Conservation (phyloP, 2,329 filamentous ascomycete genomes). For the Colletotrichum brevisporum region DNA sequence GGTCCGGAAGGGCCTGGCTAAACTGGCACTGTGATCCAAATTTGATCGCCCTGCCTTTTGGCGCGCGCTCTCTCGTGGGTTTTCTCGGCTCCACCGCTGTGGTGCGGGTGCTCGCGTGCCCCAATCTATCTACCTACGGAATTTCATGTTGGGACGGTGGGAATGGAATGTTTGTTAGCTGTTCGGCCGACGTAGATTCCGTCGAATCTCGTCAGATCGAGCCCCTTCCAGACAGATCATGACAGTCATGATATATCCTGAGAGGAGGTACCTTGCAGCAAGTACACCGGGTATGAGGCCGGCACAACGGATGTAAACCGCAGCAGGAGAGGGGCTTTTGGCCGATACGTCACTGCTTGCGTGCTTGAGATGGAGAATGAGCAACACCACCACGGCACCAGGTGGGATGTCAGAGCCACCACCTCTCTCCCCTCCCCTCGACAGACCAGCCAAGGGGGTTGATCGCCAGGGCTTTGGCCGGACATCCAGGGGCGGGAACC, state of each 20-base stretch:
- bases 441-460: slow-evolving; percentile 25
- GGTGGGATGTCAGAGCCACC: background rate
- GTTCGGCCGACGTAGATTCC: slow-evolving; percentile 13
- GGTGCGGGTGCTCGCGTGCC: background rate
- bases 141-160: slow-evolving; percentile 3
- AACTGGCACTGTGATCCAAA: slow-evolving; percentile 14
- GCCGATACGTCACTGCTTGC: slow-evolving; percentile 34
- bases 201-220: slow-evolving; percentile 21
- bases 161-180: slow-evolving; percentile 36
- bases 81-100: background rate
- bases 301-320: too few relatives aligned
- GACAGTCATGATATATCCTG: background rate
- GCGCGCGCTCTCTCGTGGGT: background rate
- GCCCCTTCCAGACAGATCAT: slow-evolving; percentile 17
- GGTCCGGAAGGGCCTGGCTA: slow-evolving; percentile 28
- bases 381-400: slow-evolving; percentile 4
- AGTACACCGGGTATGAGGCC: too few relatives aligned
- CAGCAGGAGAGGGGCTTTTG: slow-evolving; percentile 13
- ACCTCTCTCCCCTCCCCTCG: background rate
- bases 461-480: slow-evolving; percentile 16
- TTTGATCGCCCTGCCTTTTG: slow-evolving; percentile 3
- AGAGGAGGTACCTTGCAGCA: too few relatives aligned
- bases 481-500: slow-evolving; percentile 22
- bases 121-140: slow-evolving; percentile 17
- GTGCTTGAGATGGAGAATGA: slow-evolving; percentile 34